Evolutionary conservation across 2,329 filamentous ascomycete genomes (phyloP).

Genomic region (Pseudogymnoascus destructans): DNA sequence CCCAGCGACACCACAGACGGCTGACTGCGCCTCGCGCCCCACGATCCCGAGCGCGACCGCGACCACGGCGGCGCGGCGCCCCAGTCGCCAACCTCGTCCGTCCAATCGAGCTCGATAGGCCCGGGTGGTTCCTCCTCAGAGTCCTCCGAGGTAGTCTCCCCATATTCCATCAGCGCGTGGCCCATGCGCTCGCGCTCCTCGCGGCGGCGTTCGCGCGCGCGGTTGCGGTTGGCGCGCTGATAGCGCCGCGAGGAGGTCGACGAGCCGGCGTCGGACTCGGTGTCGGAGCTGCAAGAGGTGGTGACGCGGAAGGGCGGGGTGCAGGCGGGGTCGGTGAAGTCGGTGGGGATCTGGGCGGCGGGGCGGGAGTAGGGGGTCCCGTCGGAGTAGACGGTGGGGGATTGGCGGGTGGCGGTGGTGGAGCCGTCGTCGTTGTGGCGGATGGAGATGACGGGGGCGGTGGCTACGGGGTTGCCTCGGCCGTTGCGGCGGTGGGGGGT

Average conservation of each 20-base stretch:
- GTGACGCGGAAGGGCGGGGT: conserved; percentile 40
- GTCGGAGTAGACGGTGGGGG: conserved; percentile 29
- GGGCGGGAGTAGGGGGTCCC: conserved; percentile 29
- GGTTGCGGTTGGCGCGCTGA: conserved; percentile 27
- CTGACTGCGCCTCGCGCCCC: background rate
- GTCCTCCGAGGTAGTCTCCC: background rate
- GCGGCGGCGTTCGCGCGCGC: background rate
- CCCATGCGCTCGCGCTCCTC: background rate
- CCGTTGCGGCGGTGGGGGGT: conserved; percentile 15
- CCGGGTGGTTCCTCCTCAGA: background rate
- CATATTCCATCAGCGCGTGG: background rate
- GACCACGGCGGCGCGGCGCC: background rate
- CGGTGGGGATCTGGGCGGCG: conserved; percentile 42
- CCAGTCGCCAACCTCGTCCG: background rate
- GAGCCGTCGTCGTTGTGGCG: conserved; percentile 40
- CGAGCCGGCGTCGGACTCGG: conserved; percentile 33
- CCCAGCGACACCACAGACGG: background rate
- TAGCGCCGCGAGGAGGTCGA: conserved; percentile 16
- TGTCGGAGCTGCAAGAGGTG: conserved; percentile 45
- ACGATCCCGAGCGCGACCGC: background rate
- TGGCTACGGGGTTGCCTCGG: conserved; percentile 23
- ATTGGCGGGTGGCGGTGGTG: conserved; percentile 33
- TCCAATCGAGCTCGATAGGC: conserved; percentile 1
- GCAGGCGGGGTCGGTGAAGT: conserved; percentile 34
- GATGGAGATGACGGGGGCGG: conserved; percentile 36